Evolutionary conservation across 331 rosid genomes (phyloP).

Genomic region (Prunus yedoensis): DNA sequence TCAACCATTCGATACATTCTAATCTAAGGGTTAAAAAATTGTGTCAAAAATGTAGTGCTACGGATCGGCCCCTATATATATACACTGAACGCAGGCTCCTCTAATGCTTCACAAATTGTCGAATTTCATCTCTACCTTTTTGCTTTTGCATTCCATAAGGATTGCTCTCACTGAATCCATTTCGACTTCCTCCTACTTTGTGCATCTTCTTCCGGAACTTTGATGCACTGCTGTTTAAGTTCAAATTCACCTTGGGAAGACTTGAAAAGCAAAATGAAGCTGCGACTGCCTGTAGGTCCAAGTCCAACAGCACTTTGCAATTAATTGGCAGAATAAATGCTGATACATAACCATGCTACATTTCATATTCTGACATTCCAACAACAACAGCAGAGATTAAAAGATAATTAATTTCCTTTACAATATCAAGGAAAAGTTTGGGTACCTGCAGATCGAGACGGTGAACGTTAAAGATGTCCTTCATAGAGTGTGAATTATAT

Average conservation of each 20-base stretch:
- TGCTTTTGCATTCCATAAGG: slow-evolving; percentile 56
- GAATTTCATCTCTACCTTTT: slow-evolving; percentile 36
- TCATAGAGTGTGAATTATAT: slow-evolving; percentile 87
- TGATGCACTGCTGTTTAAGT: slow-evolving; percentile 64
- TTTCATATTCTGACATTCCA: no score
- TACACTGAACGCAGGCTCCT: background rate
- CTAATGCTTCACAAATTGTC: slow-evolving; percentile 66
- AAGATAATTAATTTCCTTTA: no score
- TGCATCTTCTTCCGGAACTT: slow-evolving; percentile 65
- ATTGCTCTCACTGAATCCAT: slow-evolving; percentile 63
- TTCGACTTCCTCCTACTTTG: slow-evolving; percentile 51
- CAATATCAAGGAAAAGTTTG: background rate
- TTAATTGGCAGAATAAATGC: background rate
- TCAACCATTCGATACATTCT: no score
- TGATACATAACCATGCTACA: no score
- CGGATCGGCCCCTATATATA: no score
- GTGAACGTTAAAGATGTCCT: slow-evolving; percentile 82
- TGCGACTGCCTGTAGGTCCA: slow-evolving; percentile 69
- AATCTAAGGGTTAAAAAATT: no score
- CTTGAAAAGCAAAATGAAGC: slow-evolving; percentile 79
- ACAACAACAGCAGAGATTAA: no score
- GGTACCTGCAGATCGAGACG: slow-evolving; percentile 79
- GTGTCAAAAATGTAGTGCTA: no score
- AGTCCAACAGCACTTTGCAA: slow-evolving; percentile 3
- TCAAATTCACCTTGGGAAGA: slow-evolving; percentile 82